Conservation (phyloP, 495 filamentous ascomycete species). For the Rhypophila decipiens region DNA sequence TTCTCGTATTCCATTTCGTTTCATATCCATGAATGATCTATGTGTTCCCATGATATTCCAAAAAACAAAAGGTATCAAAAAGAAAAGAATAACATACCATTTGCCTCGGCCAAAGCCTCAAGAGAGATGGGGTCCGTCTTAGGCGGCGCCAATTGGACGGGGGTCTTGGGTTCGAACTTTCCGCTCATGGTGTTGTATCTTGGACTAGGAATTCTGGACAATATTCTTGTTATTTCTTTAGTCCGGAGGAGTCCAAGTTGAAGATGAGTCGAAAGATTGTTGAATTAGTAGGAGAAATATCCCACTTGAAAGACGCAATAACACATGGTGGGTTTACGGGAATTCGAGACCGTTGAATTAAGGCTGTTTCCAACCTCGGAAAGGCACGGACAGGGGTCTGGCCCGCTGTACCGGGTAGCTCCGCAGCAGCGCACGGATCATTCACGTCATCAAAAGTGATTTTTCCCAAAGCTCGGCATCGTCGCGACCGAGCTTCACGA, state of each 20-base stretch:
- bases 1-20: background rate
- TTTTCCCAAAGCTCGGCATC: too few relatives aligned
- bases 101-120: constrained; percentile 70
- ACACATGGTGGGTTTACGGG: too few relatives aligned
- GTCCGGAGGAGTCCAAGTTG: too few relatives aligned
- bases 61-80: background rate
- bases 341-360: too few relatives aligned
- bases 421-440: too few relatives aligned
- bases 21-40: background rate
- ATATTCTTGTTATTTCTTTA: background rate
- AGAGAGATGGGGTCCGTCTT: constrained; percentile 77
- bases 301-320: too few relatives aligned
- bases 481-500: too few relatives aligned
- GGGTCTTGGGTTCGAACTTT: constrained; percentile 79
- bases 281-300: too few relatives aligned
- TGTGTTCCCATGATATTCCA: background rate
- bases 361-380: too few relatives aligned
- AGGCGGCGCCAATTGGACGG: constrained; percentile 75
- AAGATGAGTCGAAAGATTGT: too few relatives aligned
- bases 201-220: background rate
- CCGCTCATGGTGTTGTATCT: constrained; percentile 42
- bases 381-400: background rate
- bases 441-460: too few relatives aligned
- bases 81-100: constrained; percentile 53
- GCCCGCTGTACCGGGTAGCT: too few relatives aligned